phyloP scores from a whole-genome alignment of 495 filamentous ascomycete genomes.

The Penicillium longicatenatum region DNA sequence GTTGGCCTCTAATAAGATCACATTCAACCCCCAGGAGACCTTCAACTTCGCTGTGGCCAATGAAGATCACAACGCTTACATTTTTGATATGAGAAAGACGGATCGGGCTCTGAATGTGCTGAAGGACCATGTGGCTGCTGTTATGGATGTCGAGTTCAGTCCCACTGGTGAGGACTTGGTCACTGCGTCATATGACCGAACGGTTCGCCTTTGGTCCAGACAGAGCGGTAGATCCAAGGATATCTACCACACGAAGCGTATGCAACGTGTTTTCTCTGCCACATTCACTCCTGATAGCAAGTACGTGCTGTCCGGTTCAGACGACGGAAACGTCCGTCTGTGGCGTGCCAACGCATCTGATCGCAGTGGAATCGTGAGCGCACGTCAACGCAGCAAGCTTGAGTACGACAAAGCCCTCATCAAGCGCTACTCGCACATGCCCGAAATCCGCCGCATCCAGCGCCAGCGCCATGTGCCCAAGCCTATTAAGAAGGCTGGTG shows the following conservation, averaged over 20 bases:
- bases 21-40: constrained; percentile 96
- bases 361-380: constrained; percentile 81
- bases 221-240: constrained; percentile 78
- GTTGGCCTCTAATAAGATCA: constrained; percentile 79
- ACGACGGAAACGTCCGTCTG: constrained; percentile 91
- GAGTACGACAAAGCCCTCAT: constrained; percentile 88
- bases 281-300: constrained; percentile 85
- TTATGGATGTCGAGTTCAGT: constrained; percentile 95
- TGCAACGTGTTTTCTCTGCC: constrained; percentile 92
- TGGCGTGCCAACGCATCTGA: constrained; percentile 90
- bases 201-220: constrained; percentile 77
- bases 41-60: constrained; percentile 87
- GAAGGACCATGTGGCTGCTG: constrained; percentile 93
- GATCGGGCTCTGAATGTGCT: constrained; percentile 84
- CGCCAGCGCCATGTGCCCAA: constrained; percentile 91
- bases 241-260: constrained; percentile 95
- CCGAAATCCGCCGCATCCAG: constrained; percentile 87
- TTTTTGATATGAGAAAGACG: constrained; percentile 88
- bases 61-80: constrained; percentile 77
- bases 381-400: constrained; percentile 78
- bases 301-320: constrained; percentile 82
- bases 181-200: constrained; percentile 83
- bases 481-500: constrained; percentile 93
- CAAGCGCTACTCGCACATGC: constrained; percentile 90
- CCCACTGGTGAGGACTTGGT: constrained; percentile 95